Evolutionary conservation across 768 basidiomycete genomes (phyloP).

Genomic region (Suillus discolor): DNA sequence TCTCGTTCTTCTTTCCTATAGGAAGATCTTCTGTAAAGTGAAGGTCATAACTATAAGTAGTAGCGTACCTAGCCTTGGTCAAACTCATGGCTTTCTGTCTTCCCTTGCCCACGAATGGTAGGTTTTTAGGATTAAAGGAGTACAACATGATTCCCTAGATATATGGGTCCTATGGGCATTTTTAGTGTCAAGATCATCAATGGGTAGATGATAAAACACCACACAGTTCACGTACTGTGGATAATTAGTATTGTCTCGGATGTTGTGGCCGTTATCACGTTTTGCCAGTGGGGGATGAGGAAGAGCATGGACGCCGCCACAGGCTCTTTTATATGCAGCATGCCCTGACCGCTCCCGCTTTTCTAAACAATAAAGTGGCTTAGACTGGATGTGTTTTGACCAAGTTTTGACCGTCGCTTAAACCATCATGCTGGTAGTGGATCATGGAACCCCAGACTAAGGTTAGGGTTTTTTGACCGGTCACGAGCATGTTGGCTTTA

Average conservation of each 20-base stretch:
- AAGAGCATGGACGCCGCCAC: neutral
- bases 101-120: neutral
- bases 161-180: neutral
- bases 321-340: neutral
- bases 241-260: neutral
- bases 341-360: neutral
- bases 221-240: no score
- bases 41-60: neutral
- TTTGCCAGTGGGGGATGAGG: neutral
- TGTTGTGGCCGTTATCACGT: neutral
- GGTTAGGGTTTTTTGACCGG: constrained; percentile 5
- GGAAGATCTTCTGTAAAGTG: neutral
- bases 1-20: neutral
- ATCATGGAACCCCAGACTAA: constrained; percentile 6
- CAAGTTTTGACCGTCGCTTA: neutral
- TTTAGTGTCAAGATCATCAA: neutral
- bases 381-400: neutral
- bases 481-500: constrained; percentile 21
- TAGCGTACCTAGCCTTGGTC: neutral
- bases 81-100: neutral
- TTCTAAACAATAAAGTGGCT: neutral
- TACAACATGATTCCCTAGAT: neutral
- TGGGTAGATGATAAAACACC: neutral
- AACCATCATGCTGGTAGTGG: neutral
- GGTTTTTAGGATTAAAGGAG: neutral